phyloP scores from a whole-genome alignment of 805 yeast genomes.

The Kuraishia hungarica region DNA sequence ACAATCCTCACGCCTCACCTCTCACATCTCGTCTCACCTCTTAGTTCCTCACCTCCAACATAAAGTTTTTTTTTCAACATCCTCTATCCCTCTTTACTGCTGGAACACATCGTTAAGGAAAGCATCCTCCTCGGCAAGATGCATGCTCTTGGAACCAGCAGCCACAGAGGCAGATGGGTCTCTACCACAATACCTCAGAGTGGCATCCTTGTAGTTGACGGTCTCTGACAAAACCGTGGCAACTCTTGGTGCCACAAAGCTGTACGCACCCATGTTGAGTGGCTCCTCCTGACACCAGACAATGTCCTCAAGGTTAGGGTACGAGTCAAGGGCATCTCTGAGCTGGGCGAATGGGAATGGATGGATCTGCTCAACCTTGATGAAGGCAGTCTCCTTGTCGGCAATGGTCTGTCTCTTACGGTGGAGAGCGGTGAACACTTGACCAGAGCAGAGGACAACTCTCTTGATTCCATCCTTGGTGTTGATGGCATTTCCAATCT shows the following conservation, averaged over 20 bases:
- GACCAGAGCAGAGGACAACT: slow-evolving; percentile 80
- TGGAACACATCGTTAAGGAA: slow-evolving; percentile 73
- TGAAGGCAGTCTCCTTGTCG: slow-evolving; percentile 78
- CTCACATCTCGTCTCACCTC: too few relatives aligned
- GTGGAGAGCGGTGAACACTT: slow-evolving; percentile 87
- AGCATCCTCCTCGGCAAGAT: slow-evolving; percentile 78
- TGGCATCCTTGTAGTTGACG: slow-evolving; percentile 47
- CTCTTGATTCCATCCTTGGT: slow-evolving; percentile 81
- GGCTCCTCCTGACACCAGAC: slow-evolving; percentile 99
- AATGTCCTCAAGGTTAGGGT: slow-evolving; percentile 78
- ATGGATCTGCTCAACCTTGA: slow-evolving; percentile 89
- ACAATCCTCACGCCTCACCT: not conserved
- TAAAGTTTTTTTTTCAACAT: too few relatives aligned
- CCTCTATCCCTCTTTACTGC: not conserved
- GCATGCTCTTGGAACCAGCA: slow-evolving; percentile 90
- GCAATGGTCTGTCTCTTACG: slow-evolving; percentile 77
- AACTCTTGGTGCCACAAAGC: slow-evolving; percentile 76
- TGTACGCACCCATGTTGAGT: slow-evolving; percentile 90
- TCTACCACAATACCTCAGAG: slow-evolving; percentile 89
- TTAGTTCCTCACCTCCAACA: not conserved
- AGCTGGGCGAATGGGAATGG: slow-evolving; percentile 98
- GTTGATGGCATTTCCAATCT: slow-evolving; percentile 70
- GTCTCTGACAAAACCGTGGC: slow-evolving; percentile 71
- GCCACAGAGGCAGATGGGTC: slow-evolving; percentile 98
- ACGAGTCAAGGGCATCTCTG: slow-evolving; percentile 71